Percentiles rank a stretch among this genome's conserved stretches.
phyloP scores from a whole-genome alignment of 305 asterid genomes.

The Nicotiana rustica region DNA sequence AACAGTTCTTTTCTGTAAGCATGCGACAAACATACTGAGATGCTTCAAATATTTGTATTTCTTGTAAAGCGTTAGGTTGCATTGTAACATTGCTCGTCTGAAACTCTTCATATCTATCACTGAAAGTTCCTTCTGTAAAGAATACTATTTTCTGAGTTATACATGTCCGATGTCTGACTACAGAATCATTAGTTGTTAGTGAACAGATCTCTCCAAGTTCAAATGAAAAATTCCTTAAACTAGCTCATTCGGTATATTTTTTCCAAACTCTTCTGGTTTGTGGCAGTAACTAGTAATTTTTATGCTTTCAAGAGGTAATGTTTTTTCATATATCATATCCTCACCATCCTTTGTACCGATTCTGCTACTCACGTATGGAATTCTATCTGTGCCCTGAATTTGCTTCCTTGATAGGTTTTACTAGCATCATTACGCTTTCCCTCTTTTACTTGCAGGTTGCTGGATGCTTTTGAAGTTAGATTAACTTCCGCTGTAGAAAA shows the following conservation, averaged over 20 bases:
- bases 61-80: not conserved
- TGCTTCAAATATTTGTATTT: not conserved
- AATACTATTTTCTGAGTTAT: not conserved
- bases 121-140: not conserved
- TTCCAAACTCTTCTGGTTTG: not conserved
- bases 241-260: not conserved
- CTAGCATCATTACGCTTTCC: constrained; percentile 24
- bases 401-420: constrained; percentile 17
- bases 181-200: not conserved
- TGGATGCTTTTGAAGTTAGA: constrained; percentile 73
- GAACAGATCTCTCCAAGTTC: not conserved
- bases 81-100: not conserved
- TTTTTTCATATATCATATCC: not conserved
- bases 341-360: not conserved
- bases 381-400: not conserved
- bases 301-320: not conserved
- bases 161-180: not conserved
- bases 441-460: constrained; percentile 56
- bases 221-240: not conserved
- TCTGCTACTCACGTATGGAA: not conserved
- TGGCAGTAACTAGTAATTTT: not conserved
- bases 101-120: not conserved
- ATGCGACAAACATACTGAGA: not conserved
- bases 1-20: not conserved
- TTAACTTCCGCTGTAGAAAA: constrained; percentile 77